These are phyloP conservation scores for Brassica juncea DNA, from an alignment of 345 rosid genomes.

Conservation along the genomic window DNA sequence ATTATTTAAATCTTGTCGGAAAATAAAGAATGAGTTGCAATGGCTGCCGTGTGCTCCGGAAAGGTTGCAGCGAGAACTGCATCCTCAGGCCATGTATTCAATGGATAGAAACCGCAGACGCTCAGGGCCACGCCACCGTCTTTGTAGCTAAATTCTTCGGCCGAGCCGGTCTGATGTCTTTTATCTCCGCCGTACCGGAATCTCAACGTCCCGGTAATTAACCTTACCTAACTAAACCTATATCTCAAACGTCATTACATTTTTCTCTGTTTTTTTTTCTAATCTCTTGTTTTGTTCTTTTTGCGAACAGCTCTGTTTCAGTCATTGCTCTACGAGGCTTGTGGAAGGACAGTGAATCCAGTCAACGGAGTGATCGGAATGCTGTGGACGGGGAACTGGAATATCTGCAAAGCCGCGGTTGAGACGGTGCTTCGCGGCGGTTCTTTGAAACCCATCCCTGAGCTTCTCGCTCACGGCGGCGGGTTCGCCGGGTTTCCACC, in stretches of 20 bases:
- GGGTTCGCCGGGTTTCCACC: constrained; percentile 47
- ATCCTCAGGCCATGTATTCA: constrained; percentile 84
- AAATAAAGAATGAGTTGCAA: constrained; percentile 83
- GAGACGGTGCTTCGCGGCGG: constrained; percentile 90
- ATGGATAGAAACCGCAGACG: constrained; percentile 86
- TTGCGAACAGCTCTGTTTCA: constrained; percentile 71
- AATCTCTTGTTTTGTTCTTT: neutral
- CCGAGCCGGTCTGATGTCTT: constrained; percentile 97
- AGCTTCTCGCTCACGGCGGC: constrained; percentile 43
- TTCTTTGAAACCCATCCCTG: constrained; percentile 63
- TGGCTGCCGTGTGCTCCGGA: constrained; percentile 93
- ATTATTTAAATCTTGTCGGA: neutral
- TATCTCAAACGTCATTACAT: neutral
- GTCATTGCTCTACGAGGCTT: constrained; percentile 83
- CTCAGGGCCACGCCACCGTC: constrained; percentile 97
- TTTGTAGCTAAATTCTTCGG: constrained; percentile 98
- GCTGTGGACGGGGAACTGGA: constrained; percentile 91
- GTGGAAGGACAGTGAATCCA: constrained; percentile 94
- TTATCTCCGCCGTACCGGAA: constrained; percentile 91
- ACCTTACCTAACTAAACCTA: neutral
- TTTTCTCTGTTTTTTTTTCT: neutral
- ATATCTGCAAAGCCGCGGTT: constrained; percentile 81
- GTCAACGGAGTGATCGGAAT: constrained; percentile 97
- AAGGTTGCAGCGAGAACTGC: constrained; percentile 95
- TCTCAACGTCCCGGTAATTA: constrained; percentile 76